Conservation (phyloP, 2,329 filamentous ascomycete genomes). For the Dichotomopilus funicola region DNA sequence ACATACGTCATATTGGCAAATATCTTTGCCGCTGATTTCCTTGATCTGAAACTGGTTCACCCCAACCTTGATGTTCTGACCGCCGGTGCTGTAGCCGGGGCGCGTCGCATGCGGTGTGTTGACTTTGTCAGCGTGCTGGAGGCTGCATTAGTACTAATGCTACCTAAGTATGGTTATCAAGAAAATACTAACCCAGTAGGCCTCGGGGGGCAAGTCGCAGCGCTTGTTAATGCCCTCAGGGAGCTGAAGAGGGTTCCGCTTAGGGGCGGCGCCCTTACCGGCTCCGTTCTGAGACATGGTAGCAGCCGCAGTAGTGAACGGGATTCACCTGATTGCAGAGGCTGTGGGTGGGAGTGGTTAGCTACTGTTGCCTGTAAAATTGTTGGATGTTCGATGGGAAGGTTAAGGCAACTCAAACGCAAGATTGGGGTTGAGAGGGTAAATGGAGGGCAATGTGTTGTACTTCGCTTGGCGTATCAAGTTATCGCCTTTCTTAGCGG, state of each 20-base stretch:
- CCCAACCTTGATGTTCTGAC: slow-evolving; percentile 46
- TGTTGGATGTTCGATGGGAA: too few species aligned
- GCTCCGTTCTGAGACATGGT: too few species aligned
- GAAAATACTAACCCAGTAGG: slow-evolving; percentile 38
- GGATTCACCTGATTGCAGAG: too few species aligned
- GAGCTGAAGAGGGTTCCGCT: slow-evolving; percentile 21
- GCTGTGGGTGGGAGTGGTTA: too few species aligned
- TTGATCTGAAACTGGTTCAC: slow-evolving; percentile 73
- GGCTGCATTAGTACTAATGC: slow-evolving; percentile 16
- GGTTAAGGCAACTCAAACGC: too few species aligned
- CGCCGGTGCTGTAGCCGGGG: slow-evolving; percentile 51
- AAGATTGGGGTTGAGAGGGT: too few species aligned
- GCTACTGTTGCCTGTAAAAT: too few species aligned
- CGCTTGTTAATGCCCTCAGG: slow-evolving; percentile 37
- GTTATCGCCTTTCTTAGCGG: too few species aligned
- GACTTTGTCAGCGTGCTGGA: slow-evolving; percentile 20
- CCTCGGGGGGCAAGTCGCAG: slow-evolving; percentile 53
- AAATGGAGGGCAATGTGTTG: too few species aligned
- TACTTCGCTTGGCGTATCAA: too few species aligned
- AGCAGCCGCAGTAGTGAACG: too few species aligned
- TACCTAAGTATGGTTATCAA: neutral
- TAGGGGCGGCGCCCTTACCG: slow-evolving; percentile 17
- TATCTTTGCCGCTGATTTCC: slow-evolving; percentile 50
- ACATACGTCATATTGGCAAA: slow-evolving; percentile 84
- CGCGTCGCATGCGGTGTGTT: slow-evolving; percentile 38